These are phyloP conservation scores for Saccharomycopsis javanensis DNA, from an alignment of 805 yeast genomes.

Conservation along the genomic window DNA sequence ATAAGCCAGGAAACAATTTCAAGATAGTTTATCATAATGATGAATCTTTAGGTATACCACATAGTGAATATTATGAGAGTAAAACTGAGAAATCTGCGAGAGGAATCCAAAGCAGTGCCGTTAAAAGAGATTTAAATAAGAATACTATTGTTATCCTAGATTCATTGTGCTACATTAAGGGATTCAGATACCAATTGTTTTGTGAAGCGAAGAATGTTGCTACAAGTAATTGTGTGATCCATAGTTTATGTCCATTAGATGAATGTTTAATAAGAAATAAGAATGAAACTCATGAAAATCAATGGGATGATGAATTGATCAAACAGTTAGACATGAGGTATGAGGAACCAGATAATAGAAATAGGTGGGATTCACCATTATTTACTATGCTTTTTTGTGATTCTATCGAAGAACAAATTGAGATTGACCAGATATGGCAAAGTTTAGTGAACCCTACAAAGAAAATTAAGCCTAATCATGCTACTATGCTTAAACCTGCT, in stretches of 20 bases:
- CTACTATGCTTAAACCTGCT: conserved; percentile 76
- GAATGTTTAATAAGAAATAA: conserved; percentile 47
- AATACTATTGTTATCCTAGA: conserved; percentile 74
- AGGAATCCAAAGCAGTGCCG: conserved; percentile 80
- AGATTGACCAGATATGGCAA: conserved; percentile 60
- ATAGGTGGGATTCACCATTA: conserved; percentile 92
- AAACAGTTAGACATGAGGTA: conserved; percentile 70
- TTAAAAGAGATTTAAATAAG: conserved; percentile 66
- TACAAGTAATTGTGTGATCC: conserved; percentile 77
- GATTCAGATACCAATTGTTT: conserved; percentile 86
- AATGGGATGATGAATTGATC: conserved; percentile 61
- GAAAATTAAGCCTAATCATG: conserved; percentile 64
- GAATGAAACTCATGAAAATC: conserved; percentile 25
- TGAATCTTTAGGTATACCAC: conserved; percentile 63
- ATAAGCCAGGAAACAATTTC: conserved; percentile 41
- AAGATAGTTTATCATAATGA: conserved; percentile 67
- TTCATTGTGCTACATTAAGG: conserved; percentile 82
- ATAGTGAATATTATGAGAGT: conserved; percentile 60
- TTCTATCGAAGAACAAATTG: conserved; percentile 27
- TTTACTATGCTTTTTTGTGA: conserved; percentile 55
- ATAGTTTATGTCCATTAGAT: conserved; percentile 61
- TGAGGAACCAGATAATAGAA: conserved; percentile 83
- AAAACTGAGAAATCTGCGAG: conserved; percentile 71
- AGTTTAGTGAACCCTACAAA: conserved; percentile 34
- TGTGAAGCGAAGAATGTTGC: conserved; percentile 84